These are phyloP conservation scores for Trametes hirsuta DNA, from an alignment of 1,284 basidiomycete genomes.

Conservation along the genomic window DNA sequence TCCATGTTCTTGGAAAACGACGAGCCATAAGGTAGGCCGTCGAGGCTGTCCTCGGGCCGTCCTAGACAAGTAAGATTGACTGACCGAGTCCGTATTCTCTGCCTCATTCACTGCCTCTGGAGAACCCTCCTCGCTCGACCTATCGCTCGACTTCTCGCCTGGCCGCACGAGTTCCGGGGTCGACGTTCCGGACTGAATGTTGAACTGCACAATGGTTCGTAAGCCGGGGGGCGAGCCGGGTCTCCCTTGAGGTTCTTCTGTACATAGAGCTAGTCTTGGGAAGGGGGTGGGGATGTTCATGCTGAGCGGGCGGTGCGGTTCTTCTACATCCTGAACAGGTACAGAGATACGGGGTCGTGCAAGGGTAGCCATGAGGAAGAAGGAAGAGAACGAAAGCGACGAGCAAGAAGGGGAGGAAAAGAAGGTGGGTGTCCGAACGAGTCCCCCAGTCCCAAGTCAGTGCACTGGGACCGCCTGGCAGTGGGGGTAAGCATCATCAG, in stretches of 20 bases:
- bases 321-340: slow-evolving; percentile 4
- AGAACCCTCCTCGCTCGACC: not conserved
- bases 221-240: not conserved
- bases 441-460: not conserved
- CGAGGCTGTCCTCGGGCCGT: no score
- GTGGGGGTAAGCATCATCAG: not conserved
- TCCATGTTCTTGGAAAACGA: no score
- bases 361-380: slow-evolving; percentile 31
- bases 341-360: slow-evolving; percentile 20
- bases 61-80: not conserved
- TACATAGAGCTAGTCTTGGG: slow-evolving; percentile 24
- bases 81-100: slow-evolving; percentile 2
- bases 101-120: not conserved
- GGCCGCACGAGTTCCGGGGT: not conserved
- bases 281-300: slow-evolving; percentile 41
- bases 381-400: slow-evolving; percentile 4
- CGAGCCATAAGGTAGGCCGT: no score
- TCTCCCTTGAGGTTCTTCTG: not conserved
- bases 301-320: slow-evolving; percentile 19
- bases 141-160: not conserved
- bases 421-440: not conserved
- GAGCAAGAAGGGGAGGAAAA: not conserved
- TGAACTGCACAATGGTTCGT: not conserved
- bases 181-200: not conserved
- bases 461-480: not conserved